Conservation (phyloP, 768 basidiomycete species). For the Fomitopsis serialis region DNA sequence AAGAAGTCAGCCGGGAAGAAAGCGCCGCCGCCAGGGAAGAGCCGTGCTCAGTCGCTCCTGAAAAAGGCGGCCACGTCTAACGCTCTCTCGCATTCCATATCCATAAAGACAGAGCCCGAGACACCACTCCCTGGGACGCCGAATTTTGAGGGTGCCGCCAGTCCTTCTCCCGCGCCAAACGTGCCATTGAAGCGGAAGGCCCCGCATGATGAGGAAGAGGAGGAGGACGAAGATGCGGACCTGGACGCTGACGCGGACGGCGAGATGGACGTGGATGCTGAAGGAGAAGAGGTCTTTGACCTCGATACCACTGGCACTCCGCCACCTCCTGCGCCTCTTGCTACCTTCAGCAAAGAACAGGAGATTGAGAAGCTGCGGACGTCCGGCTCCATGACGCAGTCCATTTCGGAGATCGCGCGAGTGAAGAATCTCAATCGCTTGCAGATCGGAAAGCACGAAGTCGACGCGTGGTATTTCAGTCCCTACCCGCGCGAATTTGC, state of each 20-base stretch:
- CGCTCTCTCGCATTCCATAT: constrained; percentile 18
- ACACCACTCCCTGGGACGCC: constrained; percentile 19
- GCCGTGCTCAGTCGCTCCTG: constrained; percentile 45
- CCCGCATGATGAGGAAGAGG: constrained; percentile 53
- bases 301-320: constrained; percentile 46
- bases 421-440: constrained; percentile 98
- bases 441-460: constrained; percentile 93
- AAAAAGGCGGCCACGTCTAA: constrained; percentile 60
- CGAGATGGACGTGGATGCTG: constrained; percentile 39
- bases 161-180: constrained; percentile 52
- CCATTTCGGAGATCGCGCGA: constrained; percentile 93
- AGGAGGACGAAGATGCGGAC: constrained; percentile 37
- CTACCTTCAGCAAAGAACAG: constrained; percentile 90
- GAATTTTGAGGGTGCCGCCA: constrained; percentile 32
- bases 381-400: constrained; percentile 98
- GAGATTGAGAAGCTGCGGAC: constrained; percentile 98
- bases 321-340: constrained; percentile 44
- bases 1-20: constrained; percentile 59
- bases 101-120: constrained; percentile 17
- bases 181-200: constrained; percentile 62
- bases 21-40: constrained; percentile 57
- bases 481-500: constrained; percentile 99
- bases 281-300: constrained; percentile 63
- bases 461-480: constrained; percentile 99
- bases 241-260: constrained; percentile 46